Conservation (phyloP, 148 eudicot genomes). For the Nepenthes mirabilis region DNA sequence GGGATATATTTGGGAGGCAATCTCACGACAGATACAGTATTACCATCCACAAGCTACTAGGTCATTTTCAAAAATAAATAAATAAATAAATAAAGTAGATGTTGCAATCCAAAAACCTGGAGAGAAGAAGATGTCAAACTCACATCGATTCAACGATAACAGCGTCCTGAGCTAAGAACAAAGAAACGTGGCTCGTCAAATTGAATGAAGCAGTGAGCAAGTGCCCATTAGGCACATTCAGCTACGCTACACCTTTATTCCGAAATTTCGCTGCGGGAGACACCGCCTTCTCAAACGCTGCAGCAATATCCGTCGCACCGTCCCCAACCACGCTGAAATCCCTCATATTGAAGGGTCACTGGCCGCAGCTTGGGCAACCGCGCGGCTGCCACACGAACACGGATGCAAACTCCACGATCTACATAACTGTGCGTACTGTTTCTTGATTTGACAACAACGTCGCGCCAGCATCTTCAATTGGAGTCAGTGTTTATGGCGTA, state of each 20-base stretch:
- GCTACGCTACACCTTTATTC: slow-evolving; percentile 76
- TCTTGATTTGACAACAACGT: slow-evolving; percentile 35
- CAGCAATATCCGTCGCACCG: slow-evolving; percentile 55
- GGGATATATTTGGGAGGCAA: too few relatives aligned
- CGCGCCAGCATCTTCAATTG: slow-evolving; percentile 38
- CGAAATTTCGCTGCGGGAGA: slow-evolving; percentile 41
- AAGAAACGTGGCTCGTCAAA: slow-evolving; percentile 77
- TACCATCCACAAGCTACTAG: too few relatives aligned
- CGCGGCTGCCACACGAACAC: slow-evolving; percentile 52
- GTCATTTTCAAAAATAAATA: too few relatives aligned
- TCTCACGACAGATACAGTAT: background rate
- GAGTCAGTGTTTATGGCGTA: slow-evolving; percentile 28
- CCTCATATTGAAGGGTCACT: slow-evolving; percentile 38
- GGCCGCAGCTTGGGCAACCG: slow-evolving; percentile 56
- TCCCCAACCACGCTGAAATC: slow-evolving; percentile 83
- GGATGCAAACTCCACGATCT: slow-evolving; percentile 49
- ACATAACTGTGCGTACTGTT: slow-evolving; percentile 43
- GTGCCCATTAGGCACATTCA: slow-evolving; percentile 69
- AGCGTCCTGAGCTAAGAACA: slow-evolving; percentile 74
- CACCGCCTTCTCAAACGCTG: slow-evolving; percentile 66
- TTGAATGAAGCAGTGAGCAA: slow-evolving; percentile 96
- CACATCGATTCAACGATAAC: slow-evolving; percentile 83
- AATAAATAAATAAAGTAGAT: too few relatives aligned
- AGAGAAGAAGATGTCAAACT: slow-evolving; percentile 16
- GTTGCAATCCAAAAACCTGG: too few relatives aligned